These are phyloP conservation scores for Cryptomeria japonica DNA, from an alignment of 75 land plant genomes.

Conservation along the genomic window DNA sequence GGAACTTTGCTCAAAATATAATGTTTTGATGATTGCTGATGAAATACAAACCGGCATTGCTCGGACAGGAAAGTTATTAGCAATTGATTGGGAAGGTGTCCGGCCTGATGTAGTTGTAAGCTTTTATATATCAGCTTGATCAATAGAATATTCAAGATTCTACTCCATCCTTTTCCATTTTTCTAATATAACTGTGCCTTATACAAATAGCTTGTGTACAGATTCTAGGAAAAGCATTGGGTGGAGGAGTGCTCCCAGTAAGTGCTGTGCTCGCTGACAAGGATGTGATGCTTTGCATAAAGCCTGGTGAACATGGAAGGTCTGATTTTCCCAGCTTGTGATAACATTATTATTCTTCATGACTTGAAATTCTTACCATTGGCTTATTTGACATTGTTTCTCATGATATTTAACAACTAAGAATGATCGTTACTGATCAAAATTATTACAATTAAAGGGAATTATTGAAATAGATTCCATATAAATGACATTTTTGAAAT, in stretches of 20 bases:
- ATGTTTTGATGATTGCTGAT: conserved; percentile 98
- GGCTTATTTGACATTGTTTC: background rate
- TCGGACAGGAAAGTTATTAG: conserved; percentile 89
- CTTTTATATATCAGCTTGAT: background rate
- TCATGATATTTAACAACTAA: background rate
- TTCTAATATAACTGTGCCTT: background rate
- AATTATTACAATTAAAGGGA: background rate
- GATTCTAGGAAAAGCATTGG: conserved; percentile 98
- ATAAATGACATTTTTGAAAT: background rate
- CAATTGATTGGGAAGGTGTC: conserved; percentile 95
- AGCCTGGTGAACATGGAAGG: conserved; percentile 99
- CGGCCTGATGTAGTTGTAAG: conserved; percentile 98
- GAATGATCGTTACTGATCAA: background rate
- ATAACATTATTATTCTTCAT: background rate
- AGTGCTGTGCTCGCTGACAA: conserved; percentile 98
- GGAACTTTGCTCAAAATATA: conserved; percentile 82
- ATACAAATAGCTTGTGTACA: conserved; percentile 14
- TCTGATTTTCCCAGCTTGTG: conserved; percentile 19
- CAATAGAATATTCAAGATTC: background rate
- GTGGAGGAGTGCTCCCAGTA: conserved; percentile 96
- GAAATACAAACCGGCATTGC: conserved; percentile 98
- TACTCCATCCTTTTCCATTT: background rate
- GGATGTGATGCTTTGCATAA: conserved; percentile 93
- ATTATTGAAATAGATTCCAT: background rate
- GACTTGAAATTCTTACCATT: background rate